Base-by-base conservation (phyloP, 2,329 filamentous ascomycete species). In the Spiromastix sp. region DNA sequence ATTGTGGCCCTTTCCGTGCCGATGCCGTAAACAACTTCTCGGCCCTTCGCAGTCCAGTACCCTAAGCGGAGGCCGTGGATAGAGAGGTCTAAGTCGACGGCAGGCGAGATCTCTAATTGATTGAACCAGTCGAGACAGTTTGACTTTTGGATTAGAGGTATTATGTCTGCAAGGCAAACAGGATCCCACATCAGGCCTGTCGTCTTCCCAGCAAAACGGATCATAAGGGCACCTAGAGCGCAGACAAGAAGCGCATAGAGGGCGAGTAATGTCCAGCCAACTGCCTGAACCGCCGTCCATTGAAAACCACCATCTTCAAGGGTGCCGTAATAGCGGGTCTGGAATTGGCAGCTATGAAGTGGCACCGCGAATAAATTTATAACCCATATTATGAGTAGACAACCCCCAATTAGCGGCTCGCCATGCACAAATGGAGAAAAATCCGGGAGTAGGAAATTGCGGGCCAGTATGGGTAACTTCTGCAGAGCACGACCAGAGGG, bases 101-200 rank as follows among this genome's bases (percentile, higher is more conserved):
- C 45, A 3, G 51, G 48, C 28, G 76, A 68, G 0, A 75, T 73
- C 48, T 87, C 81, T 0, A 79, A 77, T 3, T 75, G 74, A 9
- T 72, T 68, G 56, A 86, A 93, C 48, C 82, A 80, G 15, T 68
- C 65, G 32, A 86, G 69, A 12, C 80, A 76, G 56, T 93, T 94
- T 44, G 84, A 87, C 40, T 81, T 74, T 44, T 85, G 79, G 17
- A 93, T 69, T 8, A 95, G 67, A 2, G 80, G 74, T 28, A 91
- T 71, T 24, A 93, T 64, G 52, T 95, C 86, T 3, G 83, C 87
- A 5, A 95, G 64, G 16, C 79, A 89, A 30, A 80, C 71, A 2
- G 85, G 73, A 52, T 94, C 85, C 87, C 87, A 95, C 50, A 81
- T 72, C 42, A 94, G 64, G 0, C 86, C 86, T 0, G 85, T 93